Evolutionary conservation across 805 yeast species (phyloP).

Genomic region (Wickerhamiella slavikovae): DNA sequence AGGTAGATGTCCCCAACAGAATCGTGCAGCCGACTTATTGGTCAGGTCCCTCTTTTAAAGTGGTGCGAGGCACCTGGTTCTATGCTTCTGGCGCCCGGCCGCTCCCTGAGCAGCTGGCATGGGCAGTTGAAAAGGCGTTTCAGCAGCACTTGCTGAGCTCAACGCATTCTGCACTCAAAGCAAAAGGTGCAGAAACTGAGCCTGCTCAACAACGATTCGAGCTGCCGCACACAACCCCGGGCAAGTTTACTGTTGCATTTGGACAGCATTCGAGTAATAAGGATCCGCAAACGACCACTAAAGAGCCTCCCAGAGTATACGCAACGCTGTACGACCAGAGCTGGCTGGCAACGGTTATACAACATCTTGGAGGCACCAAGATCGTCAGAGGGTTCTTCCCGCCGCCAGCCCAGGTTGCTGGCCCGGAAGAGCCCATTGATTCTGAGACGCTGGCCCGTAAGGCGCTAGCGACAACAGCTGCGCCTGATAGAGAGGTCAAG

Average conservation of each 20-base stretch:
- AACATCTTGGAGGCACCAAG: not conserved
- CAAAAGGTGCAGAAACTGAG: not conserved
- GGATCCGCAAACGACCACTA: not conserved
- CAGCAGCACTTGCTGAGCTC: too few relatives aligned
- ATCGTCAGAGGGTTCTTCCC: too few relatives aligned
- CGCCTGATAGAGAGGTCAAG: conserved; percentile 12
- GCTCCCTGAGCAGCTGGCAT: conserved; percentile 31
- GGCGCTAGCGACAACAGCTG: not conserved
- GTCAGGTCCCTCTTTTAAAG: conserved; percentile 72
- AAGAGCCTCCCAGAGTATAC: not conserved
- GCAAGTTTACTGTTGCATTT: not conserved
- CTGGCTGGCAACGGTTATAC: too few relatives aligned
- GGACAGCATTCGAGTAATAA: not conserved
- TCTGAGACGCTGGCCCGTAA: not conserved
- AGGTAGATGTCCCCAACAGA: conserved; percentile 39
- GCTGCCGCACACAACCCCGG: too few relatives aligned
- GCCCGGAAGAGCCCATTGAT: not conserved
- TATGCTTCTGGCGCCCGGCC: conserved; percentile 24
- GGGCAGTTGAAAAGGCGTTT: conserved; percentile 33
- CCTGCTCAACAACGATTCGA: too few relatives aligned
- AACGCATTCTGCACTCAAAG: not conserved
- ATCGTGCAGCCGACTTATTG: conserved; percentile 56
- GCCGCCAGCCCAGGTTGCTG: not conserved
- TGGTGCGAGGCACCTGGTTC: conserved; percentile 78
- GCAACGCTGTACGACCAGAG: too few relatives aligned